These are phyloP conservation scores for Xylaria sp. DNA, from an alignment of 2,329 filamentous ascomycete species.

Conservation along the genomic window DNA sequence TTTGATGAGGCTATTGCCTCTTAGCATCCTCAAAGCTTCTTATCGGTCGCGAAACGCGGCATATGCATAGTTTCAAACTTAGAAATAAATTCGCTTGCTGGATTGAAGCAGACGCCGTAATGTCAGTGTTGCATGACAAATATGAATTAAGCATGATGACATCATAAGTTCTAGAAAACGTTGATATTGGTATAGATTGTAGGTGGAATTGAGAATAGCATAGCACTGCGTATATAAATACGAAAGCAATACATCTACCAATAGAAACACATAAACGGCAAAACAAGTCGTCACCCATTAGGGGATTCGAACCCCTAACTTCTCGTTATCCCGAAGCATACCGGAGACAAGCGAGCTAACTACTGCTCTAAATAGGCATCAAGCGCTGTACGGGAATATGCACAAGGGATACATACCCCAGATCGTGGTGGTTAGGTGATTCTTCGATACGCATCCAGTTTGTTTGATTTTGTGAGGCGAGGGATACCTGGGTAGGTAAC, in stretches of 20 bases:
- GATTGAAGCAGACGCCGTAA: background rate
- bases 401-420: background rate
- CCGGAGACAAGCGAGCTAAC: conserved; percentile 37
- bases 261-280: background rate
- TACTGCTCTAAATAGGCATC: conserved; percentile 36
- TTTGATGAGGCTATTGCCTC: too few species aligned
- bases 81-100: background rate
- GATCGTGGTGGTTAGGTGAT: background rate
- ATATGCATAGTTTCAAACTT: background rate
- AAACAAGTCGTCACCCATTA: conserved; percentile 23
- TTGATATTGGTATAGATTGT: background rate
- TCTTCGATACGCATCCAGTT: background rate
- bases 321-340: conserved; percentile 21
- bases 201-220: background rate
- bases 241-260: background rate
- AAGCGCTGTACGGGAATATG: background rate
- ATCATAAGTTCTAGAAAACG: background rate
- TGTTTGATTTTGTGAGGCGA: background rate
- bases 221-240: too few species aligned
- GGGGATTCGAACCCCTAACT: conserved; percentile 34
- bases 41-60: too few species aligned
- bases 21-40: background rate
- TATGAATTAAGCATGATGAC: background rate
- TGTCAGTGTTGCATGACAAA: too few species aligned
- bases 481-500: background rate